phyloP scores from a whole-genome alignment of 345 rosid species.

The Melastoma malabathricum region DNA sequence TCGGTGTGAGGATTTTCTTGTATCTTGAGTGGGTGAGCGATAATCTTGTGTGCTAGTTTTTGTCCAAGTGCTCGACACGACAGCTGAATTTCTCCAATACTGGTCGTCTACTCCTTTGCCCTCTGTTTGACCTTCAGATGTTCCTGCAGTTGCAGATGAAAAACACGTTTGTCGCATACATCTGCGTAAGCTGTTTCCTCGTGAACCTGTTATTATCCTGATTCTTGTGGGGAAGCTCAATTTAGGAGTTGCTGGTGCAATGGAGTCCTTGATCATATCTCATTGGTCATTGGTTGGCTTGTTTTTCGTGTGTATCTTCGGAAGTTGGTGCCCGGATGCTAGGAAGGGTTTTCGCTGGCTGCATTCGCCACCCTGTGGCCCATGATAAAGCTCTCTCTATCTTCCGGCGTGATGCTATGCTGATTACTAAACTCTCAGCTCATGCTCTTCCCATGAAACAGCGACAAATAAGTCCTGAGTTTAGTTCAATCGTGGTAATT shows the following conservation, averaged over 20 bases:
- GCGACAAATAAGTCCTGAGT: too few relatives aligned
- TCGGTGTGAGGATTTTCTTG: too few relatives aligned
- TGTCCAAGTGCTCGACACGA: too few relatives aligned
- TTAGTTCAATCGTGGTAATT: neutral
- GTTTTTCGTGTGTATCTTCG: conserved; percentile 24
- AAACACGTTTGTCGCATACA: conserved; percentile 19
- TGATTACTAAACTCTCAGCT: conserved; percentile 6
- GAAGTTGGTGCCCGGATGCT: conserved; percentile 58
- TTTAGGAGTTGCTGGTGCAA: conserved; percentile 22
- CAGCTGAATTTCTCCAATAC: too few relatives aligned
- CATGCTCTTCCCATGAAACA: too few relatives aligned
- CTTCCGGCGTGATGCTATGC: conserved; percentile 57
- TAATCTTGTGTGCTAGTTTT: too few relatives aligned
- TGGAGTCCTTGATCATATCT: conserved; percentile 18
- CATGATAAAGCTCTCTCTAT: conserved; percentile 41
- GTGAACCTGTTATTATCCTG: conserved; percentile 23
- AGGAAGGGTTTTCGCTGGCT: conserved; percentile 51
- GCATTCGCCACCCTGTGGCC: conserved; percentile 38
- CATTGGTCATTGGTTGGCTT: conserved; percentile 14
- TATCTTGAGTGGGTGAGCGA: too few relatives aligned
- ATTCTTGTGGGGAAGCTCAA: conserved; percentile 12
- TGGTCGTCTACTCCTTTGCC: conserved; percentile 1
- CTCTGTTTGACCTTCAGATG: conserved; percentile 12
- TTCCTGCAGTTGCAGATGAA: conserved; percentile 28
- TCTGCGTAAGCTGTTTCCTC: conserved; percentile 9